Percentiles rank a stretch among this genome's conserved stretches.
These are phyloP conservation scores for Teunomyces gatunensis DNA, from an alignment of 805 yeast species.

Conservation along the genomic window DNA sequence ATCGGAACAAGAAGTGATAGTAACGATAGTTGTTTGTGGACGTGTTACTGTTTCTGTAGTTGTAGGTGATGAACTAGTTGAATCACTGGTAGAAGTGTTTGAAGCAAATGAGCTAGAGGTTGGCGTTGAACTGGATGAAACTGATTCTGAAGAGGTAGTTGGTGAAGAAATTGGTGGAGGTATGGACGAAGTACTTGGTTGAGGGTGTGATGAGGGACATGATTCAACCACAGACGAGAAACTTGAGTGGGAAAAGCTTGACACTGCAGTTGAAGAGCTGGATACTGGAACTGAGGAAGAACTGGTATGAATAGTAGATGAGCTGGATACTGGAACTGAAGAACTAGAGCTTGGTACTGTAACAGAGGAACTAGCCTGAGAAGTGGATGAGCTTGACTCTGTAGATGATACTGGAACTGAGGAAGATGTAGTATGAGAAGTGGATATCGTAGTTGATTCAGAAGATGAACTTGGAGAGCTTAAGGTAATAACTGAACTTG, in stretches of 20 bases:
- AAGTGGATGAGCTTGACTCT: no score
- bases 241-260: background rate
- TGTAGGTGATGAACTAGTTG: background rate
- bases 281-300: no score
- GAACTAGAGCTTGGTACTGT: no score
- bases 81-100: background rate
- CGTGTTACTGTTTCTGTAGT: background rate
- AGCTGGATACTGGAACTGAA: no score
- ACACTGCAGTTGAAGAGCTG: no score
- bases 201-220: background rate
- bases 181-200: background rate
- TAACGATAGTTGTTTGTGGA: conserved; percentile 4
- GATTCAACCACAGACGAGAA: background rate
- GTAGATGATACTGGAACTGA: no score
- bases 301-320: no score
- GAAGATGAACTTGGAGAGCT: no score
- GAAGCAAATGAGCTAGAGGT: background rate
- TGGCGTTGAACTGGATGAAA: background rate
- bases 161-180: background rate
- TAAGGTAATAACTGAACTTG: background rate
- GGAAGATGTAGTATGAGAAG: no score
- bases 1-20: conserved; percentile 7
- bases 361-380: no score
- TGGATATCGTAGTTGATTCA: no score
- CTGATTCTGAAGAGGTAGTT: background rate